Conservation (phyloP, 164 flowering plant species). For the Liriodendron chinense region DNA sequence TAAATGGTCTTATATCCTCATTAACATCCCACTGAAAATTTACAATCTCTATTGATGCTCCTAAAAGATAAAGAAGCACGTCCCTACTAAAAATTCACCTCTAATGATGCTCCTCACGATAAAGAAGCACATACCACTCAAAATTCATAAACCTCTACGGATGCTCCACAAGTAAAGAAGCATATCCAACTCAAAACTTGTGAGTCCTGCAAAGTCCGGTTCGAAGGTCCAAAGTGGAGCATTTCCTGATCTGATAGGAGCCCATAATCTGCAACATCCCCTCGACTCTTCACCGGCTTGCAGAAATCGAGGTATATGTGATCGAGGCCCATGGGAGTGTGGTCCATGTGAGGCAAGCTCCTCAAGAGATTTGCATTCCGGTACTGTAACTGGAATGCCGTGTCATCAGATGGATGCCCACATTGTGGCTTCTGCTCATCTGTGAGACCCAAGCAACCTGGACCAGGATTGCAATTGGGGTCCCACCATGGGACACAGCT, state of each 20-base stretch:
- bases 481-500: not conserved
- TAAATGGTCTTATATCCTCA: too few relatives aligned
- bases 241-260: not conserved
- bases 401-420: slow-evolving; percentile 17
- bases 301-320: slow-evolving; percentile 15
- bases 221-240: not conserved
- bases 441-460: not conserved
- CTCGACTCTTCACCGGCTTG: slow-evolving; percentile 22
- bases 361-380: slow-evolving; percentile 40
- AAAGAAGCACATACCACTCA: too few relatives aligned
- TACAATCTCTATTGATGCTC: too few relatives aligned
- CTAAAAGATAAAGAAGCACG: too few relatives aligned
- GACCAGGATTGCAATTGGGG: not conserved
- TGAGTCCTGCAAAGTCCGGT: too few relatives aligned
- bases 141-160: too few relatives aligned
- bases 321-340: slow-evolving; percentile 23
- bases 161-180: too few relatives aligned
- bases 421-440: not conserved
- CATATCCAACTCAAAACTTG: too few relatives aligned
- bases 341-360: slow-evolving; percentile 35
- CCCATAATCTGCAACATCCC: slow-evolving; percentile 10
- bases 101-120: too few relatives aligned
- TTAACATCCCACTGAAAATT: too few relatives aligned
- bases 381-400: slow-evolving; percentile 31
- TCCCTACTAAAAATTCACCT: too few relatives aligned